Evolutionary conservation across 768 basidiomycete species (phyloP), one percentile per base, ranked within the genome.

Genomic region (Mycena filopes): DNA sequence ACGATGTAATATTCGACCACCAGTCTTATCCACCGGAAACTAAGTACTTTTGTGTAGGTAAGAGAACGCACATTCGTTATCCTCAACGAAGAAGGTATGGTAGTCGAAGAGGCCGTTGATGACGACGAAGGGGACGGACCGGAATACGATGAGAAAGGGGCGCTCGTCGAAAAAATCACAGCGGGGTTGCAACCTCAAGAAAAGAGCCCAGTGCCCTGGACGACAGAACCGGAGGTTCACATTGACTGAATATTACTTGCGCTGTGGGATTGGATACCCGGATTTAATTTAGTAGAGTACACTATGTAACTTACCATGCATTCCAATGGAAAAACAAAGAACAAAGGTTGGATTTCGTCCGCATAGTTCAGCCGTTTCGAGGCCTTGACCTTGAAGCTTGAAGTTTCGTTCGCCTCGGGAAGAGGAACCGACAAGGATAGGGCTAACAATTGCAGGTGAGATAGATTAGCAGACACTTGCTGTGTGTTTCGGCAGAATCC

Each of bases 51-150:
- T 51, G 18, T 29, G 6, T n/a, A 89, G 87, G 83, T 89, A 25
- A 83, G 86, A 55, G 90, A 92, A 55, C 76, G 76, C 28, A 82
- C 89, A 26, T 92, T 87, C 82, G 73, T 81, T 6, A 74, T 83
- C 56, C 73, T 91, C 21, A 83, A 84, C 55, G 88, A 90, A 54
- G 84, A 88, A 68, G 92, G 90, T 9, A 88, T 86, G 48, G 74
- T 91, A 25, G 78, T 92, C 46, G 91, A 92, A 73, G 91, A 92
- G 65, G 81, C 85, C 12, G 73, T 74, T 12, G 83, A 81, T 21
- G 86, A 78, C 16, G 76, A 76, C 36, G 78, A 76, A 11, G 76
- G 74, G 29, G 79, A 71, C 51, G 74, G 75, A 53, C 73, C 65
- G 3, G 73, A 74, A 28, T 76, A 82, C 57, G 78, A 84, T 63